These are phyloP conservation scores for Xylaria palmicola DNA, from an alignment of 495 filamentous ascomycete genomes.

Conservation along the genomic window DNA sequence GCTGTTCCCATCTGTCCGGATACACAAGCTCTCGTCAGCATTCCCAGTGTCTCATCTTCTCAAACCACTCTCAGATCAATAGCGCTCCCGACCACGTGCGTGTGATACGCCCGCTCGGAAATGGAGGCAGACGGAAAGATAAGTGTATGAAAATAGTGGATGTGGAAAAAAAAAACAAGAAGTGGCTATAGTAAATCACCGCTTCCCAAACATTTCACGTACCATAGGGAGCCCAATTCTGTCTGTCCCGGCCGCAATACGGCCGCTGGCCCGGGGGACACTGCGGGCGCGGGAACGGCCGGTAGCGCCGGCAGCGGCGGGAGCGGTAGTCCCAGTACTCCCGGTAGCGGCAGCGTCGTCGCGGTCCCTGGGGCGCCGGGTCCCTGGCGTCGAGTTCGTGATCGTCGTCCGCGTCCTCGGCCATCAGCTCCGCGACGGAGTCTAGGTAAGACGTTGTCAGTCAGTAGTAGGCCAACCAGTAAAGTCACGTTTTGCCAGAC, in stretches of 20 bases:
- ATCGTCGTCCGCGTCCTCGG: not conserved
- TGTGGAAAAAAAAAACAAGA: too few species aligned
- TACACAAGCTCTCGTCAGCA: not conserved
- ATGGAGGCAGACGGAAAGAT: not conserved
- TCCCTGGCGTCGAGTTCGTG: not conserved
- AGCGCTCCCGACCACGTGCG: not conserved
- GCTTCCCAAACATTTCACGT: not conserved
- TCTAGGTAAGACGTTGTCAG: not conserved
- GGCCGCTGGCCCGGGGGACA: not conserved
- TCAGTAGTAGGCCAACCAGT: not conserved
- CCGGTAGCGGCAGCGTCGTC: not conserved
- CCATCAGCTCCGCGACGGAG: not conserved
- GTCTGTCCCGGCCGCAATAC: not conserved
- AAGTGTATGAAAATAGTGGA: not conserved
- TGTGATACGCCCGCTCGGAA: too few species aligned
- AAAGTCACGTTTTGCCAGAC: too few species aligned
- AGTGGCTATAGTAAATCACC: too few species aligned
- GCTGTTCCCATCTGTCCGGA: not conserved
- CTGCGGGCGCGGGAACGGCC: not conserved
- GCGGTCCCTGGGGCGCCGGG: not conserved
- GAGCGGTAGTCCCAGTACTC: not conserved
- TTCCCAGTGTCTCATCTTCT: not conserved
- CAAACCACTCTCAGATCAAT: not conserved
- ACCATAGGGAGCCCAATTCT: not conserved
- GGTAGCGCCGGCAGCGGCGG: not conserved